Base-by-base conservation (phyloP, 129 eudicot species). In the Lactuca saligna region DNA sequence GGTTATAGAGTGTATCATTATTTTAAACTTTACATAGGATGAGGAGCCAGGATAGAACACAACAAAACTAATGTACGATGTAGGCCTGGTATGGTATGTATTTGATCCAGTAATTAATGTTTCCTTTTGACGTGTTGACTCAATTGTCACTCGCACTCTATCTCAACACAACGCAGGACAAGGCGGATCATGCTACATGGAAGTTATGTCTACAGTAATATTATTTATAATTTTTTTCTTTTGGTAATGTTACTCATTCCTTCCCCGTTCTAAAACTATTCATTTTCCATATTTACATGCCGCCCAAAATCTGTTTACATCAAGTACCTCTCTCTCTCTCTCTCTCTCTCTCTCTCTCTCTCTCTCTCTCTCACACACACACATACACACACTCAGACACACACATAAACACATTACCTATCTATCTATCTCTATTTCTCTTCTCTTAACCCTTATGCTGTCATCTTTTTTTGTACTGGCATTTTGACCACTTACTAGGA, bases 271-370 rank as follows among this genome's bases (percentile, higher is more conserved):
- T 11, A 68, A 51, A 31, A 54, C 54, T 17, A 29, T 62, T 49
- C 76, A 61, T 61, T 71, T 71, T 61, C 61, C 68, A 48, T 49
- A 34, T 71, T 33, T 49, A 50, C 69, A 71, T 60, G 76, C 68
- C 39, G 68, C 25, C 69, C 69, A 50, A 61, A 10, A n/a, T 44
- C 16, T 17, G 7, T 38, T 7, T 17, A 34, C 68, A 14, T 35
- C 50, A 11, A 14, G 8, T 57, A 9, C 33, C 54, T 38, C 8
- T 3, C 2, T 9, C 3, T 20, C 20, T 25, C 68, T 39, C 42
- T 37, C 42, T 7, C 51, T 56, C 65, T 69, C 38, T 48, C 42
- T 57, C 46, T 25, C 12, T 3, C 39, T 29, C 32, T 15, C 35
- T 57, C 17, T 11, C 31, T 12, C 65, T 20, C 20, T 20, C 20